Base-by-base conservation (phyloP, 768 basidiomycete species). In the Crucibulum laeve region DNA sequence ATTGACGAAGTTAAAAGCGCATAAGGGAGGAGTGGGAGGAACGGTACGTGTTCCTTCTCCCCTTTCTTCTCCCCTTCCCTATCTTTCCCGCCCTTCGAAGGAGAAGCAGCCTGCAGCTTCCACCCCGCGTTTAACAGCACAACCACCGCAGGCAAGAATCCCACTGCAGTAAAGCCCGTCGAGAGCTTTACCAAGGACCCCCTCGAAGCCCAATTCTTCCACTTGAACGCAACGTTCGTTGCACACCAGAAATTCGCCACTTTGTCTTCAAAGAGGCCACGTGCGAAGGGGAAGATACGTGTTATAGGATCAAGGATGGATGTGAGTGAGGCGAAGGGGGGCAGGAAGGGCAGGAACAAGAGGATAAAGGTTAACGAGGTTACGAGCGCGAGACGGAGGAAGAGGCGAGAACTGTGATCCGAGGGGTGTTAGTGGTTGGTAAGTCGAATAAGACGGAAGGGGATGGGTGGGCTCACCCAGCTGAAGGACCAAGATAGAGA, bases 241-340 rank as follows among this genome's bases (percentile, higher is more conserved):
- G 91, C 89, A 61, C 94, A 96, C 94, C 94, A 98, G 58, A 95
- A 90, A 59, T 98, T 98, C 30, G 94, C 91, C 18, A 98, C 94
- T 57, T 95, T 94, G 67, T 95, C 91, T 58, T 95, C 92, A 55
- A 94, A 94, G 2, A 94, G 70, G 11, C 93, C 94, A 22, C 94
- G 82, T 4, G 78, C 74, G 58, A 98, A 91, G 0, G 94, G 94
- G 59, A 98, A 98, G 43, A 96, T 91, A 4, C 94, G 82, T 11
- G 69, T 69, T 36, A 94, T 68, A 13, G 87, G 80, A 40, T 82
- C 77, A n/a, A 76, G 47, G 48, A 89, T 73, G 18, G 67, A 55
- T 3, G 67, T 45, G 8, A 67, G 38, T 1, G 78, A 68, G 1
- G 79, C 68, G 41, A 89, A 76, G 0, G 84, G 82, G 0, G 83